Evolutionary conservation across 2,329 filamentous ascomycete genomes (phyloP).

Genomic region (Graphiopsis chlorocephala): DNA sequence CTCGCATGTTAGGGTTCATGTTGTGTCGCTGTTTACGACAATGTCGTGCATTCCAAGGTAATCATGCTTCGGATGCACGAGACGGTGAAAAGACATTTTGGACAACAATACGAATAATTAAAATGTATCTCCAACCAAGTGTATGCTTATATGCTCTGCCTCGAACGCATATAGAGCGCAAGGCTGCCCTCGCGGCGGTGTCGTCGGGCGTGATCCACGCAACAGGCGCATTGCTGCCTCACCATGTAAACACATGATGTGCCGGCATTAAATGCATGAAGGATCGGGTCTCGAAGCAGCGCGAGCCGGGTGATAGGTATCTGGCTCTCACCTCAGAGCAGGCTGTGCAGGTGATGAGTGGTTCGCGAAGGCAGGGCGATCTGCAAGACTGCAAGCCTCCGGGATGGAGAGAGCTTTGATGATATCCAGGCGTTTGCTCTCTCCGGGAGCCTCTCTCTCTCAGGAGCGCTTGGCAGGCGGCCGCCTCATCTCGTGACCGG

Average conservation of each 20-base stretch:
- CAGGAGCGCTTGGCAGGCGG: background rate
- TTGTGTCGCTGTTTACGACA: background rate
- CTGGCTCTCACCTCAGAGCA: background rate
- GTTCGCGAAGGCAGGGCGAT: slow-evolving; percentile 13
- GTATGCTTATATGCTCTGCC: background rate
- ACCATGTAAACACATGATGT: background rate
- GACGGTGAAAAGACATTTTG: background rate
- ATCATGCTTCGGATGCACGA: background rate
- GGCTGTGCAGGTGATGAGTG: slow-evolving; percentile 8
- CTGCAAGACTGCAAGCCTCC: slow-evolving; percentile 14
- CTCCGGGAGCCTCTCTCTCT: background rate
- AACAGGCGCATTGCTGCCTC: background rate
- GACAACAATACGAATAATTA: background rate
- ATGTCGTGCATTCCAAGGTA: background rate
- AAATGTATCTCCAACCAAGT: background rate
- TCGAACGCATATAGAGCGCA: background rate
- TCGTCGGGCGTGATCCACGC: background rate
- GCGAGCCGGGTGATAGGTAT: background rate
- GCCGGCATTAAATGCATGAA: background rate
- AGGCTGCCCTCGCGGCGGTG: background rate
- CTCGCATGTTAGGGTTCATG: background rate
- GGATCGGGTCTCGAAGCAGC: background rate
- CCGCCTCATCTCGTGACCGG: background rate
- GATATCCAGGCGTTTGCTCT: slow-evolving; percentile 9
- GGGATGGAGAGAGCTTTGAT: slow-evolving; percentile 9